Evolutionary conservation across 441 rosid species (phyloP), one percentile per base, ranked within the genome.

Genomic region (Bocquillonia castaneifolia): DNA sequence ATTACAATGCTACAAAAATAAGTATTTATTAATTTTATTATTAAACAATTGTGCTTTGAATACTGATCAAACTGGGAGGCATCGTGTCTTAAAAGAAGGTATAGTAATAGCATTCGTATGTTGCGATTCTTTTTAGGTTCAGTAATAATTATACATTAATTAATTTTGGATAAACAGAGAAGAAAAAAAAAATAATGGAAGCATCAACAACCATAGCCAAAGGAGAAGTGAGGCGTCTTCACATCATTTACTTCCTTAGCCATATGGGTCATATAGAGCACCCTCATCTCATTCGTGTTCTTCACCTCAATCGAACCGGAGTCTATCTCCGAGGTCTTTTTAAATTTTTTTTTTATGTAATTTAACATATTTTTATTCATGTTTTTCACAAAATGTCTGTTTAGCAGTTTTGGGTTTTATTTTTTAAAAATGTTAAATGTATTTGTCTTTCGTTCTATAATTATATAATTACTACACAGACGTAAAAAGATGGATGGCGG

Each of bases 401-500:
- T n/a, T n/a, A n/a, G n/a, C n/a, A n/a, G n/a, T n/a, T n/a, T n/a
- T n/a, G n/a, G n/a, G n/a, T n/a, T n/a, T n/a, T n/a, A n/a, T n/a
- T n/a, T n/a, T n/a, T n/a, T n/a, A n/a, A n/a, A n/a, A n/a, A n/a
- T n/a, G n/a, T n/a, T n/a, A n/a, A n/a, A 6, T 42, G 7, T 2
- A 42, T 42, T 13, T 5, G 12, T 36, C 40, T 36, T 36, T 36
- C 40, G 9, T 3, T 36, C 40, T 4, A 3, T 3, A 36, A 36
- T 9, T 26, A 29, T 50, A 9, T 2, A n/a, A 13, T 3, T 37
- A 10, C 52, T 7, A 44, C 23, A 37, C 54, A 88, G 93, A 91
- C 77, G 82, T 91, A n/a, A 88, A 88, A 79, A 75, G 84, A 78
- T 84, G 97, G 97, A 75, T 91, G 61, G 83, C 77, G 0, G 86